Base-by-base conservation (phyloP, 2,329 filamentous ascomycete genomes). In the Fusarium aywerte region DNA sequence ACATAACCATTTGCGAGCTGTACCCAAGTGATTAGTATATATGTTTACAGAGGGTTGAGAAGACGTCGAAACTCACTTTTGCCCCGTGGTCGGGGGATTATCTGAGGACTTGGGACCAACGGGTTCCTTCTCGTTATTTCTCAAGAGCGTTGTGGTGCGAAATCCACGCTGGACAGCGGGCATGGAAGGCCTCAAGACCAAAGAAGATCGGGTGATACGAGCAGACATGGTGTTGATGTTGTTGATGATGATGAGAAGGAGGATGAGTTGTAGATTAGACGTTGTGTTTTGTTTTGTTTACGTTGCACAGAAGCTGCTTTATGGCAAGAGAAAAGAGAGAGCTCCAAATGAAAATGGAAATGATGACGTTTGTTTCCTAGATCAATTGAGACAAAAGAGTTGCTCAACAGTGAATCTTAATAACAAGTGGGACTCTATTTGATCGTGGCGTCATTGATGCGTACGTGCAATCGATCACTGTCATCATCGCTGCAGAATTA, bases 361-460 rank as follows among this genome's bases (percentile, higher is more conserved):
- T 48, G 12, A 44, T 59, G 40, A 40, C 25, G 29, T 53, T 57
- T 60, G 32, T 36, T 36, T 48, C 45, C 36, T 7, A 48, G 23
- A n/a, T 27, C 33, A 36, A 61, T 61, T 62, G 18, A 69, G 27
- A 59, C 25, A n/a, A n/a, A n/a, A n/a, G 12, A 29, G 23, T 29
- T 13, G 21, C 40, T 29, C 23, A n/a, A n/a, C n/a, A 40, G 38
- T 43, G 10, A 29, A 29, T 29, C 5, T n/a, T 27, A 7, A 32
- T 31, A 31, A 56, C 42, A 27, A n/a, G 59, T 55, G 55, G 55
- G 38, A 58, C 44, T 58, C 13, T 36, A 36, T 29, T 29, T 38
- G 32, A 50, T 63, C 55, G 55, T 73, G 62, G 64, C 71, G 71
- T 73, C 71, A 73, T 73, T 43, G 48, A 68, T 73, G 57, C 57